These are phyloP conservation scores for Marchantia polymorpha DNA, from an alignment of 225 moss, liverwort and hornwort species.

Conservation along the genomic window DNA sequence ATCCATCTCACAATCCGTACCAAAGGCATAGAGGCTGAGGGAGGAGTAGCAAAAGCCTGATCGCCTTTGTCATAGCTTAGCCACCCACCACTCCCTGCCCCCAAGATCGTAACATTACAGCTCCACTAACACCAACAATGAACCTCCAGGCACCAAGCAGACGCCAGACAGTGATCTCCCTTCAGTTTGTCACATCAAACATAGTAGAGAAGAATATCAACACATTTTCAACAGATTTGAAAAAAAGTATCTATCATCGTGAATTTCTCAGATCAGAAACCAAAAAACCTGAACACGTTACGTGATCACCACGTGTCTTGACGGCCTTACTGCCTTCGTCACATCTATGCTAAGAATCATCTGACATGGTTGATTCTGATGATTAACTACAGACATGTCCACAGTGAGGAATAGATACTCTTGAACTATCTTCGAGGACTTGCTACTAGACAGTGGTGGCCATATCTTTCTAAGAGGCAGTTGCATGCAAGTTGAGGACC, in stretches of 20 bases:
- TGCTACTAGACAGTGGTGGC: constrained; percentile 15
- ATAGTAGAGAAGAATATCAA: constrained; percentile 16
- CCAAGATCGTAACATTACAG: constrained; percentile 18
- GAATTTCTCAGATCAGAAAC: constrained; percentile 19
- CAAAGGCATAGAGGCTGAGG: constrained; percentile 22
- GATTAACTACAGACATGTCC: constrained; percentile 13
- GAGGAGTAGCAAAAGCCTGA: constrained; percentile 25
- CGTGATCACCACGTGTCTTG: constrained; percentile 17
- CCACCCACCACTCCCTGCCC: constrained; percentile 23
- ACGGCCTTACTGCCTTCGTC: constrained; percentile 15
- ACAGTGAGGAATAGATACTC: not conserved
- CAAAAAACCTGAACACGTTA: constrained; percentile 19
- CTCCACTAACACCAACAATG: constrained; percentile 21
- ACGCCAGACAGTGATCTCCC: constrained; percentile 20
- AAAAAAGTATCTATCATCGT: constrained; percentile 14
- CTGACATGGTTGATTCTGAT: constrained; percentile 23
- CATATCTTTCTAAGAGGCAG: constrained; percentile 12
- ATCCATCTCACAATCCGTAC: constrained; percentile 21
- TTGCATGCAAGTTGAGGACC: constrained; percentile 20
- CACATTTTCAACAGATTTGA: not conserved
- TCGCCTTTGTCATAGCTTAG: constrained; percentile 22
- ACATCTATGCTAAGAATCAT: constrained; percentile 11
- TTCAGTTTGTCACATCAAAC: constrained; percentile 27
- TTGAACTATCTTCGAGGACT: constrained; percentile 2
- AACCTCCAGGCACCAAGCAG: constrained; percentile 22